Evolutionary conservation across 2,329 filamentous ascomycete species (phyloP).

Genomic region (Diatrype stigma): DNA sequence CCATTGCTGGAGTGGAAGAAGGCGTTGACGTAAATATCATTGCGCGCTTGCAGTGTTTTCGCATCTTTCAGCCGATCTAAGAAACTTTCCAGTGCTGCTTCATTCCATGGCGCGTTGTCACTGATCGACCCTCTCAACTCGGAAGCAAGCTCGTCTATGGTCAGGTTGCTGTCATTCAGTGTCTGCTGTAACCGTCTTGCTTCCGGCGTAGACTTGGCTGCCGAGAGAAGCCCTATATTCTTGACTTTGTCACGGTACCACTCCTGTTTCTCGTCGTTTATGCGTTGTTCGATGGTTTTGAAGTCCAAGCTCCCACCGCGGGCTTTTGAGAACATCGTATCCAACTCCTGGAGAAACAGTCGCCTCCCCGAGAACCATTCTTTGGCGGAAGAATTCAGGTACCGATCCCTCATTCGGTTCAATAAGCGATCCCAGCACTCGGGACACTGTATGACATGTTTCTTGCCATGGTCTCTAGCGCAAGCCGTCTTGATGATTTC

Average conservation of each 20-base stretch:
- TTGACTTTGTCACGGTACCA: constrained; percentile 44
- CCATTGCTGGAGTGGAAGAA: constrained; percentile 38
- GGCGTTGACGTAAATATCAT: constrained; percentile 35
- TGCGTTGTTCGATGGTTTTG: constrained; percentile 43
- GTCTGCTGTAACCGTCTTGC: constrained; percentile 22
- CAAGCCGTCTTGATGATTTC: constrained; percentile 40
- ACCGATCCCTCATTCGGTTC: constrained; percentile 40
- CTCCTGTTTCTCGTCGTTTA: constrained; percentile 47
- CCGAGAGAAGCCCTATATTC: constrained; percentile 22
- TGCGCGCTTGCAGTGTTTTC: constrained; percentile 28
- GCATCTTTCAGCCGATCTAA: constrained; percentile 27
- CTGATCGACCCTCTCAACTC: constrained; percentile 20
- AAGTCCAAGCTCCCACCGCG: constrained; percentile 40
- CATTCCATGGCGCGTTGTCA: constrained; percentile 14
- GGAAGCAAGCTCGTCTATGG: constrained; percentile 21
- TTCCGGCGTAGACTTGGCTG: constrained; percentile 19
- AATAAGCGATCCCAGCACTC: constrained; percentile 46
- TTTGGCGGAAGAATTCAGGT: constrained; percentile 29
- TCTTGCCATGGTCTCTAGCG: constrained; percentile 37
- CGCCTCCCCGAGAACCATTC: constrained; percentile 52
- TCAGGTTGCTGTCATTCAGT: constrained; percentile 22
- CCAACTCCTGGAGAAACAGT: constrained; percentile 46
- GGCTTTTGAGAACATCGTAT: constrained; percentile 44
- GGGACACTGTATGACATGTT: constrained; percentile 40
- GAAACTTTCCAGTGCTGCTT: constrained; percentile 27